Evolutionary conservation across 2,329 filamentous ascomycete genomes (phyloP).

Genomic region (Cordyceps cateniannulata): DNA sequence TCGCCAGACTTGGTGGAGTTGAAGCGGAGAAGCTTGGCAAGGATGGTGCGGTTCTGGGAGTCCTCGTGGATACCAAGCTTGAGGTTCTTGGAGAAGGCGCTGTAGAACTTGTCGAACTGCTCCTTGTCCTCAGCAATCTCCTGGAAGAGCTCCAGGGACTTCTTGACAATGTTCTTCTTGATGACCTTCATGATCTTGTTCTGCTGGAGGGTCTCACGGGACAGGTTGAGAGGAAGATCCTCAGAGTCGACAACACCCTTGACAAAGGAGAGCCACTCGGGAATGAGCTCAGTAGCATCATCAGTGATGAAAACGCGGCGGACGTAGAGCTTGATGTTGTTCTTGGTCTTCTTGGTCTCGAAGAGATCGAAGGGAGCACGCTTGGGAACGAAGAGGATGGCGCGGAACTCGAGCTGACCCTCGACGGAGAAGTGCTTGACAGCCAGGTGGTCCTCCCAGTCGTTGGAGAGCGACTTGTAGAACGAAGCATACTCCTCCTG

Average conservation of each 20-base stretch:
- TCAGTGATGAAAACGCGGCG: conserved; percentile 99
- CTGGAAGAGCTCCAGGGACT: conserved; percentile 97
- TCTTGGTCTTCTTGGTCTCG: conserved; percentile 99
- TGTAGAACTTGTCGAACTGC: conserved; percentile 99
- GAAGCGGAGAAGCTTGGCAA: conserved; percentile 98
- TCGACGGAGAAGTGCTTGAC: conserved; percentile 99
- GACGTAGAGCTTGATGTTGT: conserved; percentile 99
- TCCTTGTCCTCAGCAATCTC: conserved; percentile 99
- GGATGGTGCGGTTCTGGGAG: conserved; percentile 84
- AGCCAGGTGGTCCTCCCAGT: conserved; percentile 98
- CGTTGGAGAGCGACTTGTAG: conserved; percentile 99
- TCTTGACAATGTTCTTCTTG: conserved; percentile 99
- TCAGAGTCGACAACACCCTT: conserved; percentile 99
- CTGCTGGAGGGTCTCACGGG: conserved; percentile 99
- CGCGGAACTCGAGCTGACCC: conserved; percentile 99
- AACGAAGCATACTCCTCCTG: conserved; percentile 97
- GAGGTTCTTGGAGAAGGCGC: conserved; percentile 99
- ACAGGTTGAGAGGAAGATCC: conserved; percentile 98
- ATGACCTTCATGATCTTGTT: conserved; percentile 99
- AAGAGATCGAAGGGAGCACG: conserved; percentile 99
- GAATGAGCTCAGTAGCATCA: conserved; percentile 97
- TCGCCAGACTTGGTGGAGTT: conserved; percentile 98
- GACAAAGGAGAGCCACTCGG: conserved; percentile 98
- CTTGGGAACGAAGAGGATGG: conserved; percentile 99
- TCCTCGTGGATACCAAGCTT: conserved; percentile 99